Base-by-base conservation (phyloP, 2,329 filamentous ascomycete species). In the Penicillium sp. region DNA sequence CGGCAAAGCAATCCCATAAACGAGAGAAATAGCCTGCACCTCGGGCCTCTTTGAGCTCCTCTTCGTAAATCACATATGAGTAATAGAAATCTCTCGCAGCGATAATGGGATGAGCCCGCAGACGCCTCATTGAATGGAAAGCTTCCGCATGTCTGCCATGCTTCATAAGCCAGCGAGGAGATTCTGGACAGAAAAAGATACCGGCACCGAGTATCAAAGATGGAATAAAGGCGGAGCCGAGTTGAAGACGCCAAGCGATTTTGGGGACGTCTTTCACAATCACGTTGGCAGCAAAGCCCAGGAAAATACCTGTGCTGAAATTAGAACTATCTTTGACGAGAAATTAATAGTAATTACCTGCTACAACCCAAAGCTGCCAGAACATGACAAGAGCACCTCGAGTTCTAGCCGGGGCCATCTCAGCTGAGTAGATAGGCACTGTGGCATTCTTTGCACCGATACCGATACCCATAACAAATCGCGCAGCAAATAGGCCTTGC, bases 211-310 rank as follows among this genome's bases (percentile, higher is more conserved):
- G 74, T 3, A 84, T 81, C 1, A 88, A 71, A 0, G 84, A 83
- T 0, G 85, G 85, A 39, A 87, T 80, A 39, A 87, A 83, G 1
- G 86, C 84, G 1, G 84, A 85, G 9, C 78, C 84, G 7, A 88
- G 71, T 61, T 85, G 84, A 7, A 87, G 73, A 36, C 85, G 76
- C 86, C 85, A 88, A 1, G 81, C 75, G 45, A 84, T 82, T 2
- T 64, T 61, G 13, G 82, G 81, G 0, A 78, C 77, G 44, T 85
- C 76, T 34, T 82, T 83, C 43, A 88, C 82, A 2, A 79, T 82
- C 8, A 88, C 75, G 62, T 88, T 88, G 61, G 84, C 84, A 50
- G 77, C 81, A 53, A 81, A 84, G 7, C 86, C 87, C 23, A 88
- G 70, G 69, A 88, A 85, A 63, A 88, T 86, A 50, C 82, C 82